These are phyloP conservation scores for Cyclotella cryptica DNA, from an alignment of 108 stramenopile species.

Conservation along the genomic window DNA sequence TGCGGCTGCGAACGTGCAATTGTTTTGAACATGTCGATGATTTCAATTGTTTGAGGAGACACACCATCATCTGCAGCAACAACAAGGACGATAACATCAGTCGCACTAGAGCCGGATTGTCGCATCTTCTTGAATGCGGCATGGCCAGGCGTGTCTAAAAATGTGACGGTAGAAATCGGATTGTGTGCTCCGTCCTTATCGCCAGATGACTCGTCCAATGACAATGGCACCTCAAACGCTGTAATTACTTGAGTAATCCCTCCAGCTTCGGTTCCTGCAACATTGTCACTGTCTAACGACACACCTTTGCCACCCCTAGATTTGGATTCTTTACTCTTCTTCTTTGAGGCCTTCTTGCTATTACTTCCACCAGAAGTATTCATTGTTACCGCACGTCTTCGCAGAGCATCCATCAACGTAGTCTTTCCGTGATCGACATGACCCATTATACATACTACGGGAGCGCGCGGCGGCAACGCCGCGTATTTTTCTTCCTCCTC, in stretches of 20 bases:
- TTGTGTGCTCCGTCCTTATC: conserved; percentile 25
- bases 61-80: conserved; percentile 98
- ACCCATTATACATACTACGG: conserved; percentile 89
- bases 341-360: conserved; percentile 33
- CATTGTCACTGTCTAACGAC: conserved; percentile 44
- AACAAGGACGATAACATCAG: conserved; percentile 96
- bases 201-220: conserved; percentile 41
- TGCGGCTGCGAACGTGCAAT: conserved; percentile 71
- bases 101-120: conserved; percentile 89
- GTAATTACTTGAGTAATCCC: conserved; percentile 98
- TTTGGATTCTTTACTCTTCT: conserved; percentile 28
- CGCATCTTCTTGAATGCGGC: conserved; percentile 96
- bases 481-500: conserved; percentile 47
- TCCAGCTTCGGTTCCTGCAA: conserved; percentile 95
- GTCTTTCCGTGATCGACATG: conserved; percentile 96
- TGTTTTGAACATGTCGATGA: conserved; percentile 91
- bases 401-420: conserved; percentile 82
- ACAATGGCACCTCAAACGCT: conserved; percentile 87
- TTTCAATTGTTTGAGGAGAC: conserved; percentile 94
- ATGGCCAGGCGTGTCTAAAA: conserved; percentile 98
- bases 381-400: conserved; percentile 47
- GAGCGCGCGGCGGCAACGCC: conserved; percentile 65
- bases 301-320: conserved; percentile 34
- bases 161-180: conserved; percentile 74
- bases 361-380: conserved; percentile 8